Percentiles rank a stretch among this genome's conserved stretches.
These are phyloP conservation scores for Lactarius tabidus DNA, from an alignment of 768 basidiomycete species.

Conservation along the genomic window DNA sequence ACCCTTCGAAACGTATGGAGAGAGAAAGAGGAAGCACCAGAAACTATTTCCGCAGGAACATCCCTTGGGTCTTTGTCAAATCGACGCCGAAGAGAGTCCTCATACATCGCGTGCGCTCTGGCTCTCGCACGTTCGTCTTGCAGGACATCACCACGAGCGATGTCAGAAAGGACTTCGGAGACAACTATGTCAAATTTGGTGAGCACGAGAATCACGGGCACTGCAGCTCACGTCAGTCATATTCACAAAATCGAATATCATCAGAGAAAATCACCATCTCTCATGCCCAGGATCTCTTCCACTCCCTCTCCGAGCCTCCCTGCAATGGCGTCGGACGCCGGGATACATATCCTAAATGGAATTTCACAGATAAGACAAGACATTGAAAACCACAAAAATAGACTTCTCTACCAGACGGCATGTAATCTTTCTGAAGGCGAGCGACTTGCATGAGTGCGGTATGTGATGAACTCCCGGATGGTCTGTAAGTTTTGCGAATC, in stretches of 20 bases:
- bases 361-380: not conserved
- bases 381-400: not conserved
- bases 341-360: constrained; percentile 7
- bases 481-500: not conserved
- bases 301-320: constrained; percentile 4
- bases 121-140: not conserved
- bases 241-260: not conserved
- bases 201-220: constrained; percentile 5
- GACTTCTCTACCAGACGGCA: constrained; percentile 2
- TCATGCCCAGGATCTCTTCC: constrained; percentile 5
- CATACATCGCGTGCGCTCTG: not conserved
- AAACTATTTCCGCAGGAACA: not conserved
- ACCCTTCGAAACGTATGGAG: not conserved
- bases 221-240: not conserved
- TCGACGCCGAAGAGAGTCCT: not conserved
- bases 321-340: not conserved
- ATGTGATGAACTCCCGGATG: constrained; percentile 8
- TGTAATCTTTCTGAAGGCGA: not conserved
- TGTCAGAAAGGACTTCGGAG: not conserved
- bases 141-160: not conserved
- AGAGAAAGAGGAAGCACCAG: not conserved
- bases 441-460: not conserved
- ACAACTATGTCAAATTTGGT: constrained; percentile 8
- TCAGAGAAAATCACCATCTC: not conserved
- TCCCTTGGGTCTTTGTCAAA: not conserved